Evolutionary conservation across 2,329 filamentous ascomycete genomes (phyloP).

Genomic region (Ilyonectria destructans): DNA sequence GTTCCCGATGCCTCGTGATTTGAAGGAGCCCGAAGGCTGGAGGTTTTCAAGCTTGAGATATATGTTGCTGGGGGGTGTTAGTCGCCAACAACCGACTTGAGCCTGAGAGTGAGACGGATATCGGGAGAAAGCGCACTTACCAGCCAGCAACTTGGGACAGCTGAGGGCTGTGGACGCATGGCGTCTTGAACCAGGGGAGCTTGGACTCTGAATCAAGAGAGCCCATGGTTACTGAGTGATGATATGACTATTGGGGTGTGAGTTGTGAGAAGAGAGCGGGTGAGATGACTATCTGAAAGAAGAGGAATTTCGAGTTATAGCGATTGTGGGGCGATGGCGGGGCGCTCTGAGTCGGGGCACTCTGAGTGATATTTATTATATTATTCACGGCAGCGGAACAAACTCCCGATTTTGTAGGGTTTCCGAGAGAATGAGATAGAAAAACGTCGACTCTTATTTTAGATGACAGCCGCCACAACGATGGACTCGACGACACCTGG

Average conservation of each 20-base stretch:
- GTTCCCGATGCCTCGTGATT: slow-evolving; percentile 84
- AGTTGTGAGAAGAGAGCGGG: not conserved
- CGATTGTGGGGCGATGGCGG: too few relatives aligned
- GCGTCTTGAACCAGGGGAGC: slow-evolving; percentile 80
- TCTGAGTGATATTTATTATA: too few relatives aligned
- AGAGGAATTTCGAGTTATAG: too few relatives aligned
- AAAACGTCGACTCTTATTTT: too few relatives aligned
- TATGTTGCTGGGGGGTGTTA: slow-evolving; percentile 71
- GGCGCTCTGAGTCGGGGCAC: too few relatives aligned
- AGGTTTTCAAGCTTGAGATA: slow-evolving; percentile 90
- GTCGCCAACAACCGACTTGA: slow-evolving; percentile 20
- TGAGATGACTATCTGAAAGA: too few relatives aligned
- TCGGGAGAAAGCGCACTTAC: slow-evolving; percentile 60
- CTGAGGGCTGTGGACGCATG: slow-evolving; percentile 76
- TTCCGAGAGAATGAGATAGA: too few relatives aligned
- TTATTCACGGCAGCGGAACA: too few relatives aligned
- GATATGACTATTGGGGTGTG: not conserved
- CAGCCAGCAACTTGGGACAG: slow-evolving; percentile 82
- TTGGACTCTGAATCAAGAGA: slow-evolving; percentile 58
- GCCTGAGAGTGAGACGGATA: not conserved
- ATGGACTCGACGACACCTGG: too few relatives aligned
- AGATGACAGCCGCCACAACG: too few relatives aligned
- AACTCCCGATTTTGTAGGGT: too few relatives aligned
- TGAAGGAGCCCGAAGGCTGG: slow-evolving; percentile 90
- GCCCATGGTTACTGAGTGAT: slow-evolving; percentile 53